Percentiles rank a stretch among this genome's conserved stretches.
Conservation (phyloP, 495 filamentous ascomycete species). For the Penicillium paxilli region DNA sequence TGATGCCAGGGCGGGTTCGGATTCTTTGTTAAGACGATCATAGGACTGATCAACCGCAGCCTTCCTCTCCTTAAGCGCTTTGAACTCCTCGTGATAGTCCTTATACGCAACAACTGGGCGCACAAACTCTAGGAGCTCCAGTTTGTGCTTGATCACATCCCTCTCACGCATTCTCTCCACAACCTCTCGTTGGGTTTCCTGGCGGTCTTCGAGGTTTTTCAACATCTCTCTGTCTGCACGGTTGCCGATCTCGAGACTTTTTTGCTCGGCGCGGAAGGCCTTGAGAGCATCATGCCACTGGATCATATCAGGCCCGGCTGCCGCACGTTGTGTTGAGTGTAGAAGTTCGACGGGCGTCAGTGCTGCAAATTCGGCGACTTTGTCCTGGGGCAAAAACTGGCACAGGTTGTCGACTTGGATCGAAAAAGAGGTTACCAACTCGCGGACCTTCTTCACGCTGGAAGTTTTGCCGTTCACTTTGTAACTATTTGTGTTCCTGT, state of each 20-base stretch:
- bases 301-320: conserved; percentile 76
- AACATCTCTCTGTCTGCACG: conserved; percentile 61
- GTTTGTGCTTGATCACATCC: conserved; percentile 60
- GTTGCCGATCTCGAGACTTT: conserved; percentile 58
- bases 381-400: conserved; percentile 96
- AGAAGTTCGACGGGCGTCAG: conserved; percentile 85
- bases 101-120: conserved; percentile 67
- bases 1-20: conserved; percentile 66
- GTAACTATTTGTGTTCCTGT: conserved; percentile 76
- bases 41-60: conserved; percentile 51
- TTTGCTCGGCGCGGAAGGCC: conserved; percentile 66
- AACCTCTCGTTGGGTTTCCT: conserved; percentile 76
- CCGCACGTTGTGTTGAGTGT: conserved; percentile 80
- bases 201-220: conserved; percentile 65
- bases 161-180: conserved; percentile 81
- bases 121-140: conserved; percentile 64
- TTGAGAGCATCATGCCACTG: conserved; percentile 77
- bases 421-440: conserved; percentile 64
- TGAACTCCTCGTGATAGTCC: conserved; percentile 26
- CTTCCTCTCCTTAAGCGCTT: conserved; percentile 47
- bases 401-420: conserved; percentile 98
- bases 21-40: conserved; percentile 54
- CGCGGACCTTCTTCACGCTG: conserved; percentile 58
- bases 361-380: conserved; percentile 90
- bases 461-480: conserved; percentile 63